These are phyloP conservation scores for Kwoniella mangroviensis DNA, from an alignment of 768 basidiomycete species.

Conservation along the genomic window DNA sequence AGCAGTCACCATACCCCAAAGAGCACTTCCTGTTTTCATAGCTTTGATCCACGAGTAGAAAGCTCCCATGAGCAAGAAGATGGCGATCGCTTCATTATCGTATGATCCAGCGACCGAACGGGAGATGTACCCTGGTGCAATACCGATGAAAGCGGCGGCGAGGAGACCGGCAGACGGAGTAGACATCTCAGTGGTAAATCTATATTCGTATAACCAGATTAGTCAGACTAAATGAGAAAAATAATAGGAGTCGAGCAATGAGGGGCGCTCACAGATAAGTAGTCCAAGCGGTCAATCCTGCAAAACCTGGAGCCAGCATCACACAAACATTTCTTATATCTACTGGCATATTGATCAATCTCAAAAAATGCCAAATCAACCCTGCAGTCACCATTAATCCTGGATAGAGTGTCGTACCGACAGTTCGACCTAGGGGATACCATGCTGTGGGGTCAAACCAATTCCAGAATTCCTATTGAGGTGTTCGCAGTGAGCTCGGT, in stretches of 20 bases:
- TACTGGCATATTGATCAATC: conserved; percentile 87
- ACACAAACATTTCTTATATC: conserved; percentile 98
- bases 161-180: conserved; percentile 93
- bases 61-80: conserved; percentile 99
- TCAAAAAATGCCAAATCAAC: conserved; percentile 90
- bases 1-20: conserved; percentile 86
- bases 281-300: conserved; percentile 93
- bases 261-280: conserved; percentile 79
- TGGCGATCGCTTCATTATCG: conserved; percentile 99
- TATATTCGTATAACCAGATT: conserved; percentile 52
- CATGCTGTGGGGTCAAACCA: conserved; percentile 99
- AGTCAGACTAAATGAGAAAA: background rate
- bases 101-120: conserved; percentile 98
- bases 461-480: conserved; percentile 93
- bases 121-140: conserved; percentile 95
- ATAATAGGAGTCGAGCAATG: background rate
- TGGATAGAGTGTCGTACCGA: conserved; percentile 97
- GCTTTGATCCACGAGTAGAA: conserved; percentile 98
- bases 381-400: conserved; percentile 98
- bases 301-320: conserved; percentile 93
- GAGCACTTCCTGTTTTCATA: conserved; percentile 87
- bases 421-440: conserved; percentile 98
- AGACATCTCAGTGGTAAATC: conserved; percentile 97
- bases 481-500: background rate
- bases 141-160: conserved; percentile 96